Base-by-base conservation (phyloP, 2,329 filamentous ascomycete species). In the Aspergillus pseudonomiae region DNA sequence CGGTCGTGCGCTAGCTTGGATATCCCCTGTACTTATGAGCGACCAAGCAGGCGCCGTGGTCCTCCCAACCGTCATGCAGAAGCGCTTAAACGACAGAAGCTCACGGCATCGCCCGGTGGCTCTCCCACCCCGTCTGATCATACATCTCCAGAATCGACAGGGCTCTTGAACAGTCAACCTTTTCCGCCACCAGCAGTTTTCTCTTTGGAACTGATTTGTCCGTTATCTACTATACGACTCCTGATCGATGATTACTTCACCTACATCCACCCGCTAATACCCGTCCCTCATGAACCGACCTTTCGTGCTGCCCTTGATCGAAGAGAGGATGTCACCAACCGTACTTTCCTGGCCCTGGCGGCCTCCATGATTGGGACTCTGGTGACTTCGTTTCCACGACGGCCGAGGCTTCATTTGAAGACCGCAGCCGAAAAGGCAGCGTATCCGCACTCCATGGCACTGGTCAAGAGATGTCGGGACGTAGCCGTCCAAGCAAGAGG, bases 51-150 rank as follows among this genome's bases (percentile, higher is more conserved):
- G 62, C 82, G 88, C 63, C 82, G 88, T 71, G 88, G 88, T 6
- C 88, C 88, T 41, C 87, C 88, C 36, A 91, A 90, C 70, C 80
- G 85, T 67, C 87, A 89, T 78, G 88, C 88, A 21, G 88, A 90
- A 78, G 86, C 86, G 24, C 84, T 90, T 70, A 90, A 90, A 79
- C 86, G 84, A 70, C 83, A 85, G 60, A 83, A 84, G 50, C 73
- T 88, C 5, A 84, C 82, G 34, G 55, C 68, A 7, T 67, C 70
- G 6, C 65, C 72, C 11, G 68, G 67, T 57, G 64, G 63, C n/a
- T 80, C 81, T 14, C 80, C 81, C 9, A 77, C 75, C 45, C 72
- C 77, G 26, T 78, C 82, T 14, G 79, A 78, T 26, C 76, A 77
- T 26, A 78, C 80, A 6, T 78, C 79, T 19, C 79, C 80, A 43